Conservation (phyloP, 192 early-diverging fungal species). For the Chytriomyces confervae region DNA sequence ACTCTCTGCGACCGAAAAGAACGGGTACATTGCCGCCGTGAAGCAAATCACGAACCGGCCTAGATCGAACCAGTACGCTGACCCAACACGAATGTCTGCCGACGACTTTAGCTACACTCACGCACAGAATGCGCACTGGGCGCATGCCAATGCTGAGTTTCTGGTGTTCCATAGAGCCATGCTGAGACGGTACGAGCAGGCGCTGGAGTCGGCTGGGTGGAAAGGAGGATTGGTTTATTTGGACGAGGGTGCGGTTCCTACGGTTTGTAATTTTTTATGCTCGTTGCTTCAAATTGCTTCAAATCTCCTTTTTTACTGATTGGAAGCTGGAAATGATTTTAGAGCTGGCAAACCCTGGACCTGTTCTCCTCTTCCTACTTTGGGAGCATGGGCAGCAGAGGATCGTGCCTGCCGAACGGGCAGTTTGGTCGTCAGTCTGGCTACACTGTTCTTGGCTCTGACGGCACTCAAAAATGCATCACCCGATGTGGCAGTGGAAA, state of each 20-base stretch:
- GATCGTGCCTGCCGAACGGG: background rate
- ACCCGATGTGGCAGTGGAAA: background rate
- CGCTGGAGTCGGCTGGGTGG: conserved; percentile 3
- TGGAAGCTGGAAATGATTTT: background rate
- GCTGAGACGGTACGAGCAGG: background rate
- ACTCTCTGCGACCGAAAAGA: background rate
- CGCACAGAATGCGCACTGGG: background rate
- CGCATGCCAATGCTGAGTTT: conserved; percentile 7
- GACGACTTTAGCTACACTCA: conserved; percentile 16
- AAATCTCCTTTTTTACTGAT: background rate
- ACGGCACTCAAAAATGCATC: background rate
- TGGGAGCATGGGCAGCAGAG: background rate
- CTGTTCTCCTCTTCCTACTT: background rate
- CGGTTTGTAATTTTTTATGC: background rate
- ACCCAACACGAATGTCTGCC: background rate
- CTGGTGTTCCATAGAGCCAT: conserved; percentile 14
- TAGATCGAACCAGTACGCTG: background rate
- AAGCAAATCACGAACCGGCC: conserved; percentile 7
- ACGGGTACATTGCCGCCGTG: conserved; percentile 11
- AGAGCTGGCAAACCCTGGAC: conserved; percentile 5
- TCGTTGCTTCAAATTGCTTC: background rate
- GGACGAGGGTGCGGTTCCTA: background rate
- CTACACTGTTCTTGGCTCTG: background rate
- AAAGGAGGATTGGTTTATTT: background rate
- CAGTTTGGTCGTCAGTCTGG: background rate